phyloP scores from a whole-genome alignment of 1,284 basidiomycete genomes.

The Heliocybe sulcata region DNA sequence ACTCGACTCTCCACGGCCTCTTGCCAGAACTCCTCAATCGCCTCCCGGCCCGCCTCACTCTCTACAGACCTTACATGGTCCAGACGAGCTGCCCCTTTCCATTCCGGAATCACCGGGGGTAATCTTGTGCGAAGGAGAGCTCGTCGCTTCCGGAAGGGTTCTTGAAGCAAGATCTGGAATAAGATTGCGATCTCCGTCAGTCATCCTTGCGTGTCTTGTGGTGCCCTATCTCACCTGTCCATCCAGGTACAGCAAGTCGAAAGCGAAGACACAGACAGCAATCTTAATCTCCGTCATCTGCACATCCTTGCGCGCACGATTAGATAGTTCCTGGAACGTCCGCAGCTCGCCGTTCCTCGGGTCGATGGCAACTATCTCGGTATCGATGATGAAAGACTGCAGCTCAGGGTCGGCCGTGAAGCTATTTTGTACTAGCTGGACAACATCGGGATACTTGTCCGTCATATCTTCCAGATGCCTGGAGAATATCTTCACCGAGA shows the following conservation, averaged over 20 bases:
- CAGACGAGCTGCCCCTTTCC: conserved; percentile 56
- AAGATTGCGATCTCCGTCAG: no score
- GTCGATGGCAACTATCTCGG: conserved; percentile 80
- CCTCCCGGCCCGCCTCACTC: conserved; percentile 55
- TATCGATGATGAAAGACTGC: conserved; percentile 77
- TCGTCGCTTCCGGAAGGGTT: conserved; percentile 71
- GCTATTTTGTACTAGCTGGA: conserved; percentile 45
- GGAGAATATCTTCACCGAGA: conserved; percentile 71
- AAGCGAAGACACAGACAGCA: conserved; percentile 81
- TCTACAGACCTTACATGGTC: conserved; percentile 76
- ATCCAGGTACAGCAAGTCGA: conserved; percentile 89
- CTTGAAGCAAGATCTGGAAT: conserved; percentile 60
- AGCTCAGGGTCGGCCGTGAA: conserved; percentile 36
- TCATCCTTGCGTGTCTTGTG: not conserved
- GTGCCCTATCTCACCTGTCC: conserved; percentile 53
- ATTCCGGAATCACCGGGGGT: conserved; percentile 39
- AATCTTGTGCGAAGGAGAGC: conserved; percentile 55
- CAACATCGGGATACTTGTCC: conserved; percentile 88
- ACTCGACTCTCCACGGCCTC: conserved; percentile 76
- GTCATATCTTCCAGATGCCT: conserved; percentile 93
- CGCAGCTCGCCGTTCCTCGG: conserved; percentile 55
- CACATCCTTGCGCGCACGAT: conserved; percentile 84
- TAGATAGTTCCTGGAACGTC: conserved; percentile 84
- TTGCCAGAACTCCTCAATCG: conserved; percentile 75
- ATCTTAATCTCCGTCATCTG: conserved; percentile 74